Evolutionary conservation across 169 alveolate species (phyloP).

Genomic region (Prorocentrum cordatum): DNA sequence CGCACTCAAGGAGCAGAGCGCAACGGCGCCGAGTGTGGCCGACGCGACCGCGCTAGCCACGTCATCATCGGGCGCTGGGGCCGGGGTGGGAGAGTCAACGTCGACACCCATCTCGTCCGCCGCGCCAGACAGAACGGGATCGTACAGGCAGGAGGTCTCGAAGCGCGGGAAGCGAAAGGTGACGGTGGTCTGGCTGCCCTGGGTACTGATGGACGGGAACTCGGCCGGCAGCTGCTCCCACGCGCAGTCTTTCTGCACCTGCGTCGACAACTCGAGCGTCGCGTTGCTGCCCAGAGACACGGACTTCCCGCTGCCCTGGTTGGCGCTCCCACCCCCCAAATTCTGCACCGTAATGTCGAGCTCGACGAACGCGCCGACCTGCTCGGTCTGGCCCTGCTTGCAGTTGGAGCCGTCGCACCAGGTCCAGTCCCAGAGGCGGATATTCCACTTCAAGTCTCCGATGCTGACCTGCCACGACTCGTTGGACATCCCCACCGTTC

Average conservation of each 20-base stretch:
- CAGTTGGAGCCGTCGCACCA: slow-evolving; percentile 19
- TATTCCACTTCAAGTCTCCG: slow-evolving; percentile 15
- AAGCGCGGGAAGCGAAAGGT: too few relatives aligned
- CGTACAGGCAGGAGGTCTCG: too few relatives aligned
- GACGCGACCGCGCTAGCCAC: too few relatives aligned
- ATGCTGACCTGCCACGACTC: background rate
- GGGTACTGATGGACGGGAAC: slow-evolving; percentile 1
- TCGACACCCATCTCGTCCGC: too few relatives aligned
- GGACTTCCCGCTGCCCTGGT: slow-evolving; percentile 5
- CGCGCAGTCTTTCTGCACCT: background rate
- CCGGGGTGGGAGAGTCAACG: too few relatives aligned
- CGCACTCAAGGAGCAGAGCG: too few relatives aligned
- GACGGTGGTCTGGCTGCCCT: slow-evolving; percentile 12
- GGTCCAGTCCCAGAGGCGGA: slow-evolving; percentile 30
- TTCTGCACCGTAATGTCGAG: slow-evolving; percentile 28
- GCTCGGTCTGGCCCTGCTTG: background rate
- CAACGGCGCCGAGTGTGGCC: too few relatives aligned
- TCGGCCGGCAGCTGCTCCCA: background rate
- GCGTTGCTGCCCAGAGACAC: background rate
- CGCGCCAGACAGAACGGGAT: too few relatives aligned
- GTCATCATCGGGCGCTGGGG: too few relatives aligned
- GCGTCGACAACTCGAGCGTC: background rate
- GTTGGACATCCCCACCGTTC: background rate
- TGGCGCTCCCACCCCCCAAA: slow-evolving; percentile 17
- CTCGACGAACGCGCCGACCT: background rate